Evolutionary conservation across 805 yeast species (phyloP), one percentile per base, ranked within the genome.

Genomic region (Zygoascus biomembranicola): DNA sequence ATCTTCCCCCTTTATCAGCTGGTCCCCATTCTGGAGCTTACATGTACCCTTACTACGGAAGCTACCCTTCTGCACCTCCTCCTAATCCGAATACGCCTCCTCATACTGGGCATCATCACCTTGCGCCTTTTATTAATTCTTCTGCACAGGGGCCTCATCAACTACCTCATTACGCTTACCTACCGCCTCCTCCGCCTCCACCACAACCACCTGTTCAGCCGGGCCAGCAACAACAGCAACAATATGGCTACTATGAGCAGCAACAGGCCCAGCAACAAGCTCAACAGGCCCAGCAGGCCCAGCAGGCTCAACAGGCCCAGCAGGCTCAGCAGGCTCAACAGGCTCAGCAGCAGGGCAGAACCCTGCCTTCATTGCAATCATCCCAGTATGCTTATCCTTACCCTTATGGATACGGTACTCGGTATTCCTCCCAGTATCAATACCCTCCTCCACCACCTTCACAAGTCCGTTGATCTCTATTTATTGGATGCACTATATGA

Each of bases 211-310:
- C 14, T 35, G 39, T 35, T n/a, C 16, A 11, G 13, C 41, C 20
- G 52, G 14, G 53, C 53, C 51, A 51, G 14, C 54, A 32, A 19
- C 56, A 43, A 23, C 55, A 45, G 51, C 56, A 43, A 23, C 55
- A 45, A 49, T 32, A 20, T 47, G 42, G 50, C 43, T 47, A 47
- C 28, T 32, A 5, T 32, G 28, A 35, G 10, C 50, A 31, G 50
- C 50, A 42, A 42, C 39, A 35, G 28, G 28, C 28, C 6, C 28
- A 23, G 18, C 59, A 55, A 20, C 58, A 50, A 47, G 54, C 43
- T 13, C 47, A 31, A 39, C 52, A 47, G 32, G 50, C 20, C 11
- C 61, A 54, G 11, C 54, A 51, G 28, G 35, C 16, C 20, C 50
- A 44, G n/a, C 51, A 50, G 11, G n/a, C 11, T 8, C 56, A 45